Conservation (phyloP, 352 stramenopile species). For the Globisporangium lucens region DNA sequence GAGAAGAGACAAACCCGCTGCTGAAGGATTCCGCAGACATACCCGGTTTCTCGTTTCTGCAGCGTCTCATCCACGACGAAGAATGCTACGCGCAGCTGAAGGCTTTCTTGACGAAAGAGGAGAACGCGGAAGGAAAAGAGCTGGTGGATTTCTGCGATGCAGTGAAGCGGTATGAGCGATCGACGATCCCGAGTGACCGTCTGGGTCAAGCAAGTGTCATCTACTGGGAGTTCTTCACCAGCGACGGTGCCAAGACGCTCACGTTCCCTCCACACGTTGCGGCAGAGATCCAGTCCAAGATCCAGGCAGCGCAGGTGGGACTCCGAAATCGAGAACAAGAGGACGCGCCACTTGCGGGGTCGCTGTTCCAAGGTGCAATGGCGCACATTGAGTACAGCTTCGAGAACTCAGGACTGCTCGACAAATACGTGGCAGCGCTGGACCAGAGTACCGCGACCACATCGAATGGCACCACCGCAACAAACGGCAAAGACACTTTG, state of each 20-base stretch:
- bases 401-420: slow-evolving; percentile 59
- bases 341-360: slow-evolving; percentile 28
- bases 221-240: slow-evolving; percentile 80
- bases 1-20: slow-evolving; percentile 40
- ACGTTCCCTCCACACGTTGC: slow-evolving; percentile 56
- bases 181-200: slow-evolving; percentile 61
- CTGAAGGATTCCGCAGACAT: slow-evolving; percentile 62
- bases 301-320: slow-evolving; percentile 56
- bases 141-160: slow-evolving; percentile 80
- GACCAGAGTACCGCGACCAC: slow-evolving; percentile 35
- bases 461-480: background rate
- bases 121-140: slow-evolving; percentile 50
- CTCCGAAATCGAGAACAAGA: slow-evolving; percentile 23
- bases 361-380: slow-evolving; percentile 74
- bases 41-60: slow-evolving; percentile 80
- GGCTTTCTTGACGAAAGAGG: slow-evolving; percentile 64
- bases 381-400: slow-evolving; percentile 66
- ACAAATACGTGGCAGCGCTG: slow-evolving; percentile 76
- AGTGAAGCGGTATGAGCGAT: slow-evolving; percentile 81
- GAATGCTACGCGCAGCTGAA: slow-evolving; percentile 86
- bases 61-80: slow-evolving; percentile 86
- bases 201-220: slow-evolving; percentile 74
- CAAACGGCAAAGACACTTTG: slow-evolving; percentile 20
- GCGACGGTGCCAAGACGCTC: slow-evolving; percentile 56
- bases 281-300: slow-evolving; percentile 52